These are phyloP conservation scores for Gleditsia sinensis DNA, from an alignment of 306 rosid genomes.

Conservation along the genomic window DNA sequence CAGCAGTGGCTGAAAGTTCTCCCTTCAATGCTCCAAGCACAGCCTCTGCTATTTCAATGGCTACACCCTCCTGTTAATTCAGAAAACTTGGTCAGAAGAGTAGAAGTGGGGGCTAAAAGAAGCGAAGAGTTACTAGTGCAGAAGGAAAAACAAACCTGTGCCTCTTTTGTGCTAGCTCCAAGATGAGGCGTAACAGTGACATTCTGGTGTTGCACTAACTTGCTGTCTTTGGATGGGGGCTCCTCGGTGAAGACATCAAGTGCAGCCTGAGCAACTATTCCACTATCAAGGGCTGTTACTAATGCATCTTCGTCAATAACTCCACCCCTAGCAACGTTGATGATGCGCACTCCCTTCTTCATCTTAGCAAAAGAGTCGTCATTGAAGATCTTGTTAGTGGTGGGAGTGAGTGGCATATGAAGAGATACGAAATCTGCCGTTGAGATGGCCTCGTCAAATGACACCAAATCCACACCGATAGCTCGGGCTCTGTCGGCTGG, in stretches of 20 bases:
- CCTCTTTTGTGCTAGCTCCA: constrained; percentile 98
- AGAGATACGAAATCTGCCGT: constrained; percentile 86
- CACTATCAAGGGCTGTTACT: constrained; percentile 73
- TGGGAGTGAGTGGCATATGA: constrained; percentile 87
- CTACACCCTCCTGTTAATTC: constrained; percentile 79
- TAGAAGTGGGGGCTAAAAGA: no score
- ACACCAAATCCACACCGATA: constrained; percentile 83
- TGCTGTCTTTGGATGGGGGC: constrained; percentile 82
- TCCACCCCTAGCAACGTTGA: constrained; percentile 92
- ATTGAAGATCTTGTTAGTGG: constrained; percentile 76
- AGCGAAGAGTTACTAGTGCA: no score
- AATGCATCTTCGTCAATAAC: constrained; percentile 93
- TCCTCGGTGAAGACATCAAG: constrained; percentile 89
- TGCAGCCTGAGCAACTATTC: constrained; percentile 95
- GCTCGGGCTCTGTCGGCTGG: constrained; percentile 90
- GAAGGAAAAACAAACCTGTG: constrained; percentile 61
- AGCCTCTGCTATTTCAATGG: constrained; percentile 97
- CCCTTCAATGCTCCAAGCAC: constrained; percentile 90
- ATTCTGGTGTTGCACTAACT: constrained; percentile 77
- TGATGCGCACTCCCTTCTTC: constrained; percentile 84
- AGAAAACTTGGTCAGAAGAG: constrained; percentile 1
- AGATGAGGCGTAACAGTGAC: constrained; percentile 91
- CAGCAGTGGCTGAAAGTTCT: constrained; percentile 96
- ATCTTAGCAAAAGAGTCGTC: constrained; percentile 66
- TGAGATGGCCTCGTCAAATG: constrained; percentile 75